Evolutionary conservation across 2,329 filamentous ascomycete species (phyloP).

Genomic region (Cladophialophora psammophila): DNA sequence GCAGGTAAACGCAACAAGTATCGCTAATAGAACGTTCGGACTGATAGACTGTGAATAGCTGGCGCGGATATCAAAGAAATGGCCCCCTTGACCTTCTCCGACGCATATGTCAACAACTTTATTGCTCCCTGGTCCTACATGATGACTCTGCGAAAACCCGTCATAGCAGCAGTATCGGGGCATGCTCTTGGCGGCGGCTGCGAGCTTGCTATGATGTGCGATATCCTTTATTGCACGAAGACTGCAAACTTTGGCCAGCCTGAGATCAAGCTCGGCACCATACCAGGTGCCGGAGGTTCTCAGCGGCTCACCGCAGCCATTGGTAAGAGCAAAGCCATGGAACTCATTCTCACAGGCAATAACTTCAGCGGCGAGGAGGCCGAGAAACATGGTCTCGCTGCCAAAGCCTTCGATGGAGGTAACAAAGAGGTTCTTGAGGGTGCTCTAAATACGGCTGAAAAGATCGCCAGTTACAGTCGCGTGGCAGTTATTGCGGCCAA

Average conservation of each 20-base stretch:
- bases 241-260: slow-evolving; percentile 93
- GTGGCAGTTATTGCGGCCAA: slow-evolving; percentile 91
- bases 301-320: slow-evolving; percentile 85
- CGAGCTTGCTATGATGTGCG: slow-evolving; percentile 96
- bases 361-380: slow-evolving; percentile 85
- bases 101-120: slow-evolving; percentile 88
- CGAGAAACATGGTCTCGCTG: slow-evolving; percentile 88
- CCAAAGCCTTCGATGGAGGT: slow-evolving; percentile 74
- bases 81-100: slow-evolving; percentile 86
- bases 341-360: slow-evolving; percentile 84
- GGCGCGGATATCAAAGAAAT: slow-evolving; percentile 99
- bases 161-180: slow-evolving; percentile 92
- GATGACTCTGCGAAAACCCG: slow-evolving; percentile 86
- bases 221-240: slow-evolving; percentile 88
- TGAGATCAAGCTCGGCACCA: slow-evolving; percentile 92
- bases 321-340: slow-evolving; percentile 88
- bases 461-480: slow-evolving; percentile 83
- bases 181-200: slow-evolving; percentile 95
- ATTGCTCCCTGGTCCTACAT: slow-evolving; percentile 94
- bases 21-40: slow-evolving; percentile 16
- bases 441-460: slow-evolving; percentile 82
- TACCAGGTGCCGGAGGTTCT: slow-evolving; percentile 89
- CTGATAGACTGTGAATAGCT: slow-evolving; percentile 55
- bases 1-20: slow-evolving; percentile 58
- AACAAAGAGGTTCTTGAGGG: slow-evolving; percentile 84